Evolutionary conservation across 23 red algal genomes (phyloP).

Genomic region (Gracilaria domingensis): DNA sequence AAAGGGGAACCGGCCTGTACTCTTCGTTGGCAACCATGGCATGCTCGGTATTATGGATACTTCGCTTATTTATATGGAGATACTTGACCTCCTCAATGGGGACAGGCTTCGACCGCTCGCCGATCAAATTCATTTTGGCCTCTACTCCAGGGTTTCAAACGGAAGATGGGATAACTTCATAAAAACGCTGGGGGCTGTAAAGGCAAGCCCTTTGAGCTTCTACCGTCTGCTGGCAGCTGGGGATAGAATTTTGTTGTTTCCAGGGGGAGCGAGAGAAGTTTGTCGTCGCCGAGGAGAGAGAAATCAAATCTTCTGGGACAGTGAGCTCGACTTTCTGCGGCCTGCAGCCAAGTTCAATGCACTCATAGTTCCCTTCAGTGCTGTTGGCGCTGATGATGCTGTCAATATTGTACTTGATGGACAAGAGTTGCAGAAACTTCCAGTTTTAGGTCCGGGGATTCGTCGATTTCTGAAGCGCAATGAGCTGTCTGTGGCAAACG

Average conservation of each 20-base stretch:
- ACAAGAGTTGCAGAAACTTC: constrained; percentile 68
- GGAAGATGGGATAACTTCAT: constrained; percentile 69
- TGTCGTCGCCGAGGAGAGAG: constrained; percentile 73
- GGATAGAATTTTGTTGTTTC: constrained; percentile 83
- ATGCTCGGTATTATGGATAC: constrained; percentile 84
- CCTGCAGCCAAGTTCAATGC: constrained; percentile 73
- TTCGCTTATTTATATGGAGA: constrained; percentile 78
- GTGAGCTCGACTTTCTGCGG: constrained; percentile 80
- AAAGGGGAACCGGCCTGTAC: constrained; percentile 44
- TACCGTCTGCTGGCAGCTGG: constrained; percentile 67
- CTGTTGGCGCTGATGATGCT: constrained; percentile 80
- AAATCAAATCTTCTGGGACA: constrained; percentile 57
- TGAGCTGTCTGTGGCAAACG: constrained; percentile 28
- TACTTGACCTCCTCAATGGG: constrained; percentile 49
- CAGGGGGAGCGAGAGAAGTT: constrained; percentile 87
- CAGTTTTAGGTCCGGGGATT: constrained; percentile 55
- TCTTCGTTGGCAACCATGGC: constrained; percentile 95
- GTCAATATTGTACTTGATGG: constrained; percentile 80
- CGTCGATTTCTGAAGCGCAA: constrained; percentile 30
- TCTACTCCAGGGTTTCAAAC: constrained; percentile 25
- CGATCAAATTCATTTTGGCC: constrained; percentile 69
- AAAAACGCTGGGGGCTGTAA: constrained; percentile 69
- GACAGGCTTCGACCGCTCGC: constrained; percentile 70
- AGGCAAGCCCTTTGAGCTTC: constrained; percentile 74
- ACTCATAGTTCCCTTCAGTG: constrained; percentile 86